These are phyloP conservation scores for Rhodamnia argentea DNA, from an alignment of 345 rosid species.

Conservation along the genomic window DNA sequence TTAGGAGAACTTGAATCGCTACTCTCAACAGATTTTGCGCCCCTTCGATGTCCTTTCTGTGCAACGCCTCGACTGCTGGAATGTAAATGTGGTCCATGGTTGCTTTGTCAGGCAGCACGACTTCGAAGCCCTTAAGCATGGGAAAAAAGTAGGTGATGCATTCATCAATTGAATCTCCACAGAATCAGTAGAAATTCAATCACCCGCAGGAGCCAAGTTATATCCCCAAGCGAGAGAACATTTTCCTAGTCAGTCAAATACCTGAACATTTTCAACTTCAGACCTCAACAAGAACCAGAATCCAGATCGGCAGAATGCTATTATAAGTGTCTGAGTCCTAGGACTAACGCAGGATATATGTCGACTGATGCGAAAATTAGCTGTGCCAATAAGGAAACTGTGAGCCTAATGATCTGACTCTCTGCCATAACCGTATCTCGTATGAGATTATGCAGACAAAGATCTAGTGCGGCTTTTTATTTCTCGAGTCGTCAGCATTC, in stretches of 20 bases:
- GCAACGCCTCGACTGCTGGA: constrained; percentile 32
- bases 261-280: not conserved
- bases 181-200: not conserved
- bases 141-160: not conserved
- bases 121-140: constrained; percentile 32
- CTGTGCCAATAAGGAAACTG: not conserved
- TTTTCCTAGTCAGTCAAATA: not conserved
- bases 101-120: constrained; percentile 36
- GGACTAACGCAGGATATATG: not conserved
- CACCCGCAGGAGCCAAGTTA: not conserved
- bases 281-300: not conserved
- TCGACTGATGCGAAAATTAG: not conserved
- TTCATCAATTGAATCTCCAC: constrained; percentile 1
- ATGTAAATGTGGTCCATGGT: constrained; percentile 30
- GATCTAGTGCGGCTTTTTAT: not conserved
- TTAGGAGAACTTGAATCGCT: constrained; percentile 36
- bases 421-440: not conserved
- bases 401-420: not conserved
- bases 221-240: not conserved
- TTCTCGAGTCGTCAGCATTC: not conserved
- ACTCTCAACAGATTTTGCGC: constrained; percentile 33
- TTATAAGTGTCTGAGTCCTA: not conserved
- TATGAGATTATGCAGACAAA: not conserved
- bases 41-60: constrained; percentile 34
- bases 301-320: not conserved